These are phyloP conservation scores for Candida boleticola DNA, from an alignment of 805 yeast species.

Conservation along the genomic window DNA sequence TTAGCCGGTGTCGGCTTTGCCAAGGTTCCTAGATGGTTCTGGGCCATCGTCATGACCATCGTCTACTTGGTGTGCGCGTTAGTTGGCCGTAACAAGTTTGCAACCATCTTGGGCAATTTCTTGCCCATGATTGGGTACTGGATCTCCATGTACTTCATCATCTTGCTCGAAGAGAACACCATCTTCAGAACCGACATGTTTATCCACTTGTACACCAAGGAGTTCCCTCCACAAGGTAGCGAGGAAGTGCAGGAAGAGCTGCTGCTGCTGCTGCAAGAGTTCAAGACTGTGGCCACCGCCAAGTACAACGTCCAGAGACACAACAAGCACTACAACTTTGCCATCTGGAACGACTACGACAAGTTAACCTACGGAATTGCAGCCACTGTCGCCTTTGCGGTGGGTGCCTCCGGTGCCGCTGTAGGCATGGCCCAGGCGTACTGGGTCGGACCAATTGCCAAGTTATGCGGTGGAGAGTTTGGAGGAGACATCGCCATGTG, in stretches of 20 bases:
- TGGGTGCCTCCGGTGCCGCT: constrained; percentile 80
- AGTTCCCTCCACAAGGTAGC: constrained; percentile 18
- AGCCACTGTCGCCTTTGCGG: constrained; percentile 59
- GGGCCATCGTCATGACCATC: constrained; percentile 62
- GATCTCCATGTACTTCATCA: constrained; percentile 77
- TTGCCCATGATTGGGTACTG: constrained; percentile 91
- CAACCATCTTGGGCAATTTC: constrained; percentile 73
- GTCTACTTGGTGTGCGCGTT: constrained; percentile 69
- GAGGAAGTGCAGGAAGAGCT: constrained; percentile 2
- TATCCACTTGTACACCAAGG: constrained; percentile 29
- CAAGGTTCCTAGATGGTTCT: constrained; percentile 72
- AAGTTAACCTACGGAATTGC: constrained; percentile 71
- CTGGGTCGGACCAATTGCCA: constrained; percentile 76
- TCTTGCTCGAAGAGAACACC: constrained; percentile 68
- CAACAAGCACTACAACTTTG: constrained; percentile 61
- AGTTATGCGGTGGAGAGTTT: constrained; percentile 52
- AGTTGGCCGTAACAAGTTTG: constrained; percentile 71
- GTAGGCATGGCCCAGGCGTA: constrained; percentile 88
- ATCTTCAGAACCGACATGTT: constrained; percentile 58
- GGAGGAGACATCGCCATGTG: constrained; percentile 87
- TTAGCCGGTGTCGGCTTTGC: constrained; percentile 54
- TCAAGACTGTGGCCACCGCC: constrained; percentile 11
- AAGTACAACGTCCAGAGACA: constrained; percentile 32
- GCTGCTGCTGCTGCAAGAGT: neutral
- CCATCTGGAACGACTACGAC: constrained; percentile 63